A percentile compares a stretch with the other conserved stretches of the same genome.
Conservation (phyloP, 78 protist species). For the Pigoraptor vietnamica region DNA sequence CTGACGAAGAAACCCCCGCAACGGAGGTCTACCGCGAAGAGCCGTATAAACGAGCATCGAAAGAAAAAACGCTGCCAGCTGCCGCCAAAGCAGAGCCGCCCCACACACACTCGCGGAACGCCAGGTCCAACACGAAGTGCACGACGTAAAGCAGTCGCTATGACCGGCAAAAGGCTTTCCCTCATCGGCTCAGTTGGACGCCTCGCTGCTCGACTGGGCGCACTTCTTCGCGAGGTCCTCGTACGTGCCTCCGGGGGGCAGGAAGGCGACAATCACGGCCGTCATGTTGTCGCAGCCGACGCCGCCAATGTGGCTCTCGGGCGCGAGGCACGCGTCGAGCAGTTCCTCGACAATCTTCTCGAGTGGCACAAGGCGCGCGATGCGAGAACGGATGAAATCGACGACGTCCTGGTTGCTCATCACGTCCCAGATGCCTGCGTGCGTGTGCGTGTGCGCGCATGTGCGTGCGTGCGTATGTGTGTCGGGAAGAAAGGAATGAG, state of each 20-base stretch:
- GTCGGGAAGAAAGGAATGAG: not conserved
- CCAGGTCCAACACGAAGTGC: too few species aligned
- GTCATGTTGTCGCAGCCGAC: conserved; percentile 8
- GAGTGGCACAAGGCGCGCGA: not conserved
- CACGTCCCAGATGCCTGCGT: conserved; percentile 15
- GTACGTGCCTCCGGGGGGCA: not conserved
- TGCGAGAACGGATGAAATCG: not conserved
- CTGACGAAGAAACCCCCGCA: too few species aligned
- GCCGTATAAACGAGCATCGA: too few species aligned
- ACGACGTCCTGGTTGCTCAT: not conserved
- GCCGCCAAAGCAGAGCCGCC: too few species aligned
- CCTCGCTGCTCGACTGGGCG: not conserved
- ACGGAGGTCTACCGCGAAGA: too few species aligned
- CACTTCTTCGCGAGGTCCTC: not conserved
- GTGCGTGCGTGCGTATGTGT: not conserved
- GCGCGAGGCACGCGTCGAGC: not conserved
- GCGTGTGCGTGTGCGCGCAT: not conserved
- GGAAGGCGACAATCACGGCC: not conserved
- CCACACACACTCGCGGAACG: too few species aligned
- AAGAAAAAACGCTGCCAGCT: too few species aligned
- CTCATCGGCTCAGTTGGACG: not conserved
- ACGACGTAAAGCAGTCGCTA: too few species aligned
- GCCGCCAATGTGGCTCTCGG: not conserved
- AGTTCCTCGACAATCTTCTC: not conserved
- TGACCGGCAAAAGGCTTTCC: too few species aligned